Evolutionary conservation across 495 filamentous ascomycete genomes (phyloP), one percentile per base, ranked within the genome.

Genomic region (Penicillium canariense): DNA sequence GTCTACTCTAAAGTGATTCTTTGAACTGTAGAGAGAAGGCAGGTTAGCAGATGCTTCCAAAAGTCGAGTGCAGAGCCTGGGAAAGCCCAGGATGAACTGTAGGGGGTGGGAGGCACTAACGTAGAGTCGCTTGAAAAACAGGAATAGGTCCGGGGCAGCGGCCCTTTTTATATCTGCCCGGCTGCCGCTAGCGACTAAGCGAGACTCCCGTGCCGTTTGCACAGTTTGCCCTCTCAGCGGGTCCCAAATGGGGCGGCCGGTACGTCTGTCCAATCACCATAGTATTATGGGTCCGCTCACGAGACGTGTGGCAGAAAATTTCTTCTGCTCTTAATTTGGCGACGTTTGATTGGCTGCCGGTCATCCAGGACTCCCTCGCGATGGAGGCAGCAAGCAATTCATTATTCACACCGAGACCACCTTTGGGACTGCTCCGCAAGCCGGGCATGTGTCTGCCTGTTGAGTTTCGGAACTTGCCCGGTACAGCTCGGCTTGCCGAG

Each of bases 1-100:
- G 80, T 87, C 77, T 85, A 88, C 87, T 90, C 86, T 89, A 89
- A 90, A 89, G 87, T 88, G 87, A 90, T 90, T 88, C 86, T 89
- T 85, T 85, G 82, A 85, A 82, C 79, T 82, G 77, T 68, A 44
- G 67, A 54, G 9, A 15, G 20, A n/a, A 48, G 46, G 50, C 35
- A 63, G 63, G 63, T 76, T 66, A 71, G 70, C 39, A 63, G 44
- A n/a, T 61, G 45, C 31, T 31, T 54, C 14, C 10, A 4, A 26
- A 2, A 46, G 28, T n/a, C n/a, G n/a, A n/a, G n/a, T n/a, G n/a
- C n/a, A 43, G 25, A 31, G 5, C 39, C 47, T 35, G 30, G 11
- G 36, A 3, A 25, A 31, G 11, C 2, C 15, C 9, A 18, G 20
- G n/a, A 36, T 26, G 15, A 18, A 47, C 18, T 28, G 46, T 55